Evolutionary conservation across 2,329 filamentous ascomycete species (phyloP), one percentile per base, ranked within the genome.

Genomic region (Xylaria sp.): DNA sequence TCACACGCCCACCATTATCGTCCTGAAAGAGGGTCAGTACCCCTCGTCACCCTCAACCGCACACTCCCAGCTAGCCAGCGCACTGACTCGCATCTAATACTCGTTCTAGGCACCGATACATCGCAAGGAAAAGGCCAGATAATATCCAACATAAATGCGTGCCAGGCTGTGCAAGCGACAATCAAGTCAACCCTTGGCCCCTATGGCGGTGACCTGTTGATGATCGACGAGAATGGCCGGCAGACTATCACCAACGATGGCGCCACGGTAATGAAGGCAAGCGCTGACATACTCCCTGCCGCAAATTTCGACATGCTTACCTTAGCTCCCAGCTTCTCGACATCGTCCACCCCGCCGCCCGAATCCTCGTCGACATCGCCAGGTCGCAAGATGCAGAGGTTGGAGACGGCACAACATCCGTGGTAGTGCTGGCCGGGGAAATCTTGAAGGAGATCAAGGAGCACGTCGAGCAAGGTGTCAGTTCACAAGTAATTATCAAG

Each of bases 231-330:
- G 82, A 98, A 98, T 86, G 96, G 96, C 81, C 91, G 85, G 82
- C 94, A 98, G 85, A 99, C 96, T 65, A 98, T 99, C 80, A 99
- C 96, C 77, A 99, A 99, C 84, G 96, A 99, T 85, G 96, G 96
- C 79, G 96, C 96, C 58, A 99, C 96, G 60, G 96, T 98, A 71
- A 99, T 99, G 96, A 98, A 98, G 91, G 93, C 94, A 81, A 76
- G 82, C 65, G 62, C 15, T 1, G 39, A n/a, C 34, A 8, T 44
- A 8, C 2, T 15, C 32, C 3, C 70, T n/a, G 8, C 10, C 20
- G 37, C n/a, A 61, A 12, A 66, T 71, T 62, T 41, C 63, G 62
- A 51, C 51, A 44, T 63, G 23, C 70, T 70, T 23, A 73, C 67
- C 65, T 13, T 1, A 18, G 3, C 20, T 10, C 66, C 50, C 78